Evolutionary conservation across 176 grass and related monocot species (phyloP).

Genomic region (Raddia guianensis): DNA sequence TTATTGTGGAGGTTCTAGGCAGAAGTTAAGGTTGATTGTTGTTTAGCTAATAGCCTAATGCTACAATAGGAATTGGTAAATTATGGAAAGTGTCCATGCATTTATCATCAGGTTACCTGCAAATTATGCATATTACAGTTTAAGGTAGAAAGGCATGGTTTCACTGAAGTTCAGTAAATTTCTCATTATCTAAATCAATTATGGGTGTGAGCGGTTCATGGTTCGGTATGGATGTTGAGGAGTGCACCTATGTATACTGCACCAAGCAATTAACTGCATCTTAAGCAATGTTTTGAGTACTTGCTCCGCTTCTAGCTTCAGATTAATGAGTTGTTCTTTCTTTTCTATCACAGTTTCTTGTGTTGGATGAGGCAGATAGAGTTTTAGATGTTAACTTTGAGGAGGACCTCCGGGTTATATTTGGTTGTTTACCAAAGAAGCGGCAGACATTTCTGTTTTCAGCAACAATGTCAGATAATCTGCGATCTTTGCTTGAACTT

Average conservation of each 20-base stretch:
- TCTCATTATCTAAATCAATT: neutral
- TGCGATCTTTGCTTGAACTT: slow-evolving; percentile 75
- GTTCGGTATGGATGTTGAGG: neutral
- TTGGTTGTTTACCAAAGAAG: slow-evolving; percentile 75
- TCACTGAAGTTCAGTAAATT: slow-evolving; percentile 4
- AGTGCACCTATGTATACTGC: slow-evolving; percentile 7
- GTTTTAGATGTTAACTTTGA: slow-evolving; percentile 87
- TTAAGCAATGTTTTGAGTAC: slow-evolving; percentile 5
- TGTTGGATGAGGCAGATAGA: slow-evolving; percentile 95
- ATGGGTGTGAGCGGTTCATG: neutral
- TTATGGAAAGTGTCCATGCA: neutral
- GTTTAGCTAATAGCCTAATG: neutral
- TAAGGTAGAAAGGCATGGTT: neutral
- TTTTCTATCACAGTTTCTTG: slow-evolving; percentile 76
- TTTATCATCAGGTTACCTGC: neutral
- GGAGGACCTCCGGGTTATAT: slow-evolving; percentile 85
- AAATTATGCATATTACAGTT: slow-evolving; percentile 21
- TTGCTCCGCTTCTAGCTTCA: neutral
- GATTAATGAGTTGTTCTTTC: slow-evolving; percentile 2
- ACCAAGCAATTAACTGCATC: neutral
- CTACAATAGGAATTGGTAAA: neutral
- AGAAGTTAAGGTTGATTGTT: neutral
- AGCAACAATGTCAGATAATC: slow-evolving; percentile 90
- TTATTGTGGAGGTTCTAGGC: neutral
- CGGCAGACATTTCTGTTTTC: slow-evolving; percentile 94